These are phyloP conservation scores for Botryotinia convoluta DNA, from an alignment of 2,329 filamentous ascomycete species.

Conservation along the genomic window DNA sequence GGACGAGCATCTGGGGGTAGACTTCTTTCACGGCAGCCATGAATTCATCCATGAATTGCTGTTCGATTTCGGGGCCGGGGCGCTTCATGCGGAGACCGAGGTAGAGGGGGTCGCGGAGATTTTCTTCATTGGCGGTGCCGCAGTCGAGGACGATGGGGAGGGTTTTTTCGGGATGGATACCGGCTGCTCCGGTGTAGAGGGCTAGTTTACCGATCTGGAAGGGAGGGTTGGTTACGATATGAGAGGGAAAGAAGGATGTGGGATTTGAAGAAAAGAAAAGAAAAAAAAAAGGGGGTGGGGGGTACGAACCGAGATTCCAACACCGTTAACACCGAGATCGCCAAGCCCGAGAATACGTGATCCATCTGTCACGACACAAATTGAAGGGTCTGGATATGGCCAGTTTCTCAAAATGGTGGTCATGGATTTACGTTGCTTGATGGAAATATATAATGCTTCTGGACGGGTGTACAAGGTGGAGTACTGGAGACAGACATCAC, in stretches of 20 bases:
- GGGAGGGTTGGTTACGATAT: neutral
- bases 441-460: conserved; percentile 94
- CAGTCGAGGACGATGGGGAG: conserved; percentile 67
- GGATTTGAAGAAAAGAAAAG: no score
- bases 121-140: conserved; percentile 64
- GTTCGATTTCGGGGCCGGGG: conserved; percentile 72
- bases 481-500: conserved; percentile 95
- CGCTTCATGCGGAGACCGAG: conserved; percentile 85
- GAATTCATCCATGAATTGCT: conserved; percentile 94
- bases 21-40: conserved; percentile 85
- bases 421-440: conserved; percentile 88
- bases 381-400: conserved; percentile 86
- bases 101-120: conserved; percentile 73
- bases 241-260: neutral
- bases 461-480: conserved; percentile 93
- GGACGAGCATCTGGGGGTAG: conserved; percentile 66
- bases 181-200: conserved; percentile 91
- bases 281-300: no score
- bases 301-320: conserved; percentile 81
- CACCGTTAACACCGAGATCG: conserved; percentile 93
- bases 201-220: conserved; percentile 81
- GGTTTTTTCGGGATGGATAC: conserved; percentile 86
- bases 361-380: conserved; percentile 94
- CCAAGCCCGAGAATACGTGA: conserved; percentile 90
- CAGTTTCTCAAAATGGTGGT: conserved; percentile 88